Evolutionary conservation across 2,329 filamentous ascomycete species (phyloP), one percentile per base, ranked within the genome.

Genomic region (Botryosphaeria dothidea): DNA sequence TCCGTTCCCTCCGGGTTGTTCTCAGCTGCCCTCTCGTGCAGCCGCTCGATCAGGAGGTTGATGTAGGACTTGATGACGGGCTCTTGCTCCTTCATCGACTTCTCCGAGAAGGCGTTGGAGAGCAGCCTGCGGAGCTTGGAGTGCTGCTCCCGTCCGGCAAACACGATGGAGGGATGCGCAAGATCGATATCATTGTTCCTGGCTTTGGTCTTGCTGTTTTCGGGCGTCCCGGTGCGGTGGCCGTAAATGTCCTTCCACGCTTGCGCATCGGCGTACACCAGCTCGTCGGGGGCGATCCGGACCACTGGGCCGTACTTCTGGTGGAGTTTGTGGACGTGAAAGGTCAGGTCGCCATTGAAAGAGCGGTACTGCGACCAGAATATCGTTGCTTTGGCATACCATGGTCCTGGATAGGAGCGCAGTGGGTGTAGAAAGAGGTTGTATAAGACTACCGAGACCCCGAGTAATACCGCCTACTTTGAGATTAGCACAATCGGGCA

Each of bases 331-430:
- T 41, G 62, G 3, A 65, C 34, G 23, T 17, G 34, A 17, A 27
- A 52, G 11, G 60, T 43, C 13, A 62, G 9, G 7, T 41, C 25
- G 17, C 60, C 60, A 7, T 45, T 58, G 54, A 29, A 29, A 71
- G 72, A 67, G 74, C 83, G 62, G 83, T 82, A 79, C 52, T 74
- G 74, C 0, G 80, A 80, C 0, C 84, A 77, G 2, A 80, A 76
- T 80, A 80, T 83, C 23, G 49, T 49, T 1, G 38, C 60, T 21
- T 21, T 43, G 19, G 58, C 61, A 21, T 51, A 51, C 60, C 60
- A 64, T 1, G 77, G 75, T 0, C 81, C 82, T 3, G 81, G 81
- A 23, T 79, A 79, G 36, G 78, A 75, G 15, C 72, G 69, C 0
- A 83, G 72, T 3, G 81, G 80, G 34, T 81, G 78, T 57, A 83